Percentiles rank a stretch among this genome's conserved stretches.
phyloP scores from a whole-genome alignment of 2,329 filamentous ascomycete genomes.

The Colletotrichum karsti region DNA sequence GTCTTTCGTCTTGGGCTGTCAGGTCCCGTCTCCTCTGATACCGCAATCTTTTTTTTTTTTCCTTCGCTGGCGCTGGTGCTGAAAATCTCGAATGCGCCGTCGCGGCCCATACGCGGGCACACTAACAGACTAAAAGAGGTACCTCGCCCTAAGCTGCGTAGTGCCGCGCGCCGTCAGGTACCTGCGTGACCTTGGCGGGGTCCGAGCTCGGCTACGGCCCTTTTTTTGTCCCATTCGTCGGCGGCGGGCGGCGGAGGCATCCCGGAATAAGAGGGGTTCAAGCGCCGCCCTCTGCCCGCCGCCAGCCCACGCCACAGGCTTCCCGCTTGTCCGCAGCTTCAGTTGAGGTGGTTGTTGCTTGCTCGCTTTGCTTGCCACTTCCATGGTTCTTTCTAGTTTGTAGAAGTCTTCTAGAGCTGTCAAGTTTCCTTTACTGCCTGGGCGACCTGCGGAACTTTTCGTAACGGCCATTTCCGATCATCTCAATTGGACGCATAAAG shows the following conservation, averaged over 20 bases:
- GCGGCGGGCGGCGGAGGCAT: neutral
- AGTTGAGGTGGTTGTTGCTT: neutral
- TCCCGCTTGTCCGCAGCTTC: neutral
- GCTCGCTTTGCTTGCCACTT: neutral
- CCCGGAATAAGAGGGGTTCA: conserved; percentile 6
- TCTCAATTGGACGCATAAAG: neutral
- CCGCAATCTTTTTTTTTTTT: conserved; percentile 7
- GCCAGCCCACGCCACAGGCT: conserved; percentile 4
- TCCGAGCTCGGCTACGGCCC: neutral
- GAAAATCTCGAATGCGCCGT: conserved; percentile 5
- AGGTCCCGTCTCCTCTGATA: neutral
- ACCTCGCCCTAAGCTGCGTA: neutral
- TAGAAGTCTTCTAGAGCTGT: too few relatives aligned
- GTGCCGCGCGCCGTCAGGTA: conserved; percentile 4
- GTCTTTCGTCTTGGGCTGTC: neutral
- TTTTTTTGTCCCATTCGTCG: neutral
- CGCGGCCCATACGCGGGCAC: neutral
- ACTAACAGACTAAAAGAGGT: too few relatives aligned
- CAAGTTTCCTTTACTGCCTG: too few relatives aligned
- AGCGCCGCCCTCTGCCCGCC: conserved; percentile 13
- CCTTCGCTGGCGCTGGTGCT: neutral
- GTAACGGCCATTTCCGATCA: conserved; percentile 24
- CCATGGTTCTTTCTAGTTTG: neutral
- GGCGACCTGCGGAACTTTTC: conserved; percentile 7
- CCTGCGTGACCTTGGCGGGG: conserved; percentile 18